phyloP scores from a whole-genome alignment of 1,284 basidiomycete species.

The Ustilago crameri region DNA sequence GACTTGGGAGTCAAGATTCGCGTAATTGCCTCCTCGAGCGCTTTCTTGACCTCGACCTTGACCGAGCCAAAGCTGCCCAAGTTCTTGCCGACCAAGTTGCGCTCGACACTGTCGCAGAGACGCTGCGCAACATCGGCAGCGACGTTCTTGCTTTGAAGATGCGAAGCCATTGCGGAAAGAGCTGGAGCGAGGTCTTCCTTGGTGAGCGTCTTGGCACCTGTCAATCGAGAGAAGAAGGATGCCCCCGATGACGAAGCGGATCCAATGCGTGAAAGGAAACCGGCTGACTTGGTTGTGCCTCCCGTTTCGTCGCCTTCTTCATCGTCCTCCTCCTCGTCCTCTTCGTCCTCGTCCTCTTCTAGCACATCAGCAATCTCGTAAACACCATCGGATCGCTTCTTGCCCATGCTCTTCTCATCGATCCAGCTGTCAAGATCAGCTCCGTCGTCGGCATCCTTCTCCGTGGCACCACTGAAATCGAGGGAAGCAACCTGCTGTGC shows the following conservation, averaged over 20 bases:
- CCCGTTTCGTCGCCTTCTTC: constrained; percentile 64
- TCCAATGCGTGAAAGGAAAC: constrained; percentile 74
- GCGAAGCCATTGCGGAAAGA: constrained; percentile 92
- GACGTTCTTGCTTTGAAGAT: constrained; percentile 98
- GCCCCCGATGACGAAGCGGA: constrained; percentile 34
- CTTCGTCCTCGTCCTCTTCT: constrained; percentile 34
- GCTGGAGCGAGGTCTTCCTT: constrained; percentile 87
- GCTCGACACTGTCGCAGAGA: constrained; percentile 90
- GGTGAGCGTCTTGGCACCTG: constrained; percentile 77
- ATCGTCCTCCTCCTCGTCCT: constrained; percentile 73
- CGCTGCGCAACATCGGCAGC: constrained; percentile 94
- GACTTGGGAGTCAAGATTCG: constrained; percentile 95
- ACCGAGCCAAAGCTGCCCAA: constrained; percentile 70
- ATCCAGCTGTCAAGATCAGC: constrained; percentile 68
- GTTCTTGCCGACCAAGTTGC: constrained; percentile 83
- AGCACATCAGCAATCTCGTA: constrained; percentile 93
- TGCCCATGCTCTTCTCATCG: constrained; percentile 81
- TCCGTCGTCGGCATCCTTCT: constrained; percentile 69
- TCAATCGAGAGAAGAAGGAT: constrained; percentile 73
- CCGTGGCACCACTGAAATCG: constrained; percentile 79
- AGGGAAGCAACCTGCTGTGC: constrained; percentile 88
- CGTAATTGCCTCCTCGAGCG: constrained; percentile 87
- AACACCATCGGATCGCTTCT: constrained; percentile 80
- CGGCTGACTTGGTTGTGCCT: constrained; percentile 64
- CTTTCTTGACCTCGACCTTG: constrained; percentile 83